Evolutionary conservation across 2,329 filamentous ascomycete genomes (phyloP).

Genomic region (Aspergillus fumigatiaffinis): DNA sequence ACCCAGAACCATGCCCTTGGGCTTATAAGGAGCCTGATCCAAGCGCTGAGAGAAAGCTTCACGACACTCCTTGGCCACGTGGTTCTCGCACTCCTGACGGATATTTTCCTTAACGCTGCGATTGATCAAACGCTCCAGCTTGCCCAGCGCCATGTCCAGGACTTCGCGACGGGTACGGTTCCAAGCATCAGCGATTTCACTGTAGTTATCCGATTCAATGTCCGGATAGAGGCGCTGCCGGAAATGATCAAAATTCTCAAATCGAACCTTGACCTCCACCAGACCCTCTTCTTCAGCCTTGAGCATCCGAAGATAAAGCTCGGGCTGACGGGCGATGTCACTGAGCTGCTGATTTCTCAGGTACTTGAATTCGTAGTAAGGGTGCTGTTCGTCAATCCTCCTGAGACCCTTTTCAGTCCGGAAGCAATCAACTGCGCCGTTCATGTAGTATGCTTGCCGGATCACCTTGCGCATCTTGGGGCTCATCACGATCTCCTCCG

Average conservation of each 20-base stretch:
- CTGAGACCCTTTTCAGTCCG: conserved; percentile 92
- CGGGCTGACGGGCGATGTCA: conserved; percentile 77
- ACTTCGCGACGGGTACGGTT: conserved; percentile 83
- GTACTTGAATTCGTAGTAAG: conserved; percentile 98
- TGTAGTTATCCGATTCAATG: conserved; percentile 93
- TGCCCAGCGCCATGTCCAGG: conserved; percentile 73
- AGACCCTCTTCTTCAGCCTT: conserved; percentile 93
- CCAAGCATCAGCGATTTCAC: conserved; percentile 92
- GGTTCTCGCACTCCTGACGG: conserved; percentile 88
- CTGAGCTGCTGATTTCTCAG: conserved; percentile 81
- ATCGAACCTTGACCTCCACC: conserved; percentile 74
- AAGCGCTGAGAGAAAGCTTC: conserved; percentile 86
- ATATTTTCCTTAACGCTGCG: conserved; percentile 94
- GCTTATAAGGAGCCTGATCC: conserved; percentile 94
- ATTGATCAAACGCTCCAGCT: conserved; percentile 77
- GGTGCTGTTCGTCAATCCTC: conserved; percentile 90
- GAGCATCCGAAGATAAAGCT: conserved; percentile 94
- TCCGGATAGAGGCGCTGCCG: conserved; percentile 71
- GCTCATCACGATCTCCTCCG: conserved; percentile 83
- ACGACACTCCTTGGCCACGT: conserved; percentile 80
- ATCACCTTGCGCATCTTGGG: conserved; percentile 87
- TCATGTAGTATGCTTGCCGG: conserved; percentile 75
- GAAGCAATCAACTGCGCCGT: conserved; percentile 78
- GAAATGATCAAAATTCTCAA: conserved; percentile 74
- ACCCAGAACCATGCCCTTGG: conserved; percentile 84